These are phyloP conservation scores for Coriolopsis trogii DNA, from an alignment of 1,284 basidiomycete genomes.

Conservation along the genomic window DNA sequence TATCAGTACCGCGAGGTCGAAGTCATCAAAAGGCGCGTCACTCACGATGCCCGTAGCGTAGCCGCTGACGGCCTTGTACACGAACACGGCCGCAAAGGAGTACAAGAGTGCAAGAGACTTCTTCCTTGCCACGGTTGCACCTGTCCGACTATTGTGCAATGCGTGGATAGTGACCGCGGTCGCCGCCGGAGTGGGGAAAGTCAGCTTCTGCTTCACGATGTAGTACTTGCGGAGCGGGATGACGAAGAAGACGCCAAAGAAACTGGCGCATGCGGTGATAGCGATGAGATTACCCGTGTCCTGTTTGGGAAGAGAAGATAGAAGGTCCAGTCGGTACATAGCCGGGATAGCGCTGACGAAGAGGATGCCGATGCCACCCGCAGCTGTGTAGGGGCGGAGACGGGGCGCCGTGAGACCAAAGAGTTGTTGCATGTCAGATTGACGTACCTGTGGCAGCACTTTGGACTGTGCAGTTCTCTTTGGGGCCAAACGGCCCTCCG, in stretches of 20 bases:
- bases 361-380: slow-evolving; percentile 63
- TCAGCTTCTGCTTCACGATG: slow-evolving; percentile 67
- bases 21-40: background rate
- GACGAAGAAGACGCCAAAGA: slow-evolving; percentile 71
- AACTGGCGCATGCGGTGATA: slow-evolving; percentile 57
- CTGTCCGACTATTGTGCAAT: slow-evolving; percentile 54
- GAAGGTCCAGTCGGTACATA: slow-evolving; percentile 58
- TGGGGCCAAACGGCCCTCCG: slow-evolving; percentile 67
- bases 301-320: slow-evolving; percentile 45
- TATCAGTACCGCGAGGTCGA: background rate
- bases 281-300: slow-evolving; percentile 63
- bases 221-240: slow-evolving; percentile 67
- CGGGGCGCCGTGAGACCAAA: background rate
- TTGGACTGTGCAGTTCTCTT: slow-evolving; percentile 68
- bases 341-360: slow-evolving; percentile 69
- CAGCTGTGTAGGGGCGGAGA: slow-evolving; percentile 30
- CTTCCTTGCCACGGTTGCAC: slow-evolving; percentile 54
- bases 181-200: slow-evolving; percentile 71
- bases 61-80: slow-evolving; percentile 57
- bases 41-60: slow-evolving; percentile 61
- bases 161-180: slow-evolving; percentile 74
- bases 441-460: slow-evolving; percentile 44
- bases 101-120: slow-evolving; percentile 58
- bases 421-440: background rate
- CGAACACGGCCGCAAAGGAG: slow-evolving; percentile 52